Conservation (phyloP, 805 yeast genomes). For the Saccharomycopsis selenospora region DNA sequence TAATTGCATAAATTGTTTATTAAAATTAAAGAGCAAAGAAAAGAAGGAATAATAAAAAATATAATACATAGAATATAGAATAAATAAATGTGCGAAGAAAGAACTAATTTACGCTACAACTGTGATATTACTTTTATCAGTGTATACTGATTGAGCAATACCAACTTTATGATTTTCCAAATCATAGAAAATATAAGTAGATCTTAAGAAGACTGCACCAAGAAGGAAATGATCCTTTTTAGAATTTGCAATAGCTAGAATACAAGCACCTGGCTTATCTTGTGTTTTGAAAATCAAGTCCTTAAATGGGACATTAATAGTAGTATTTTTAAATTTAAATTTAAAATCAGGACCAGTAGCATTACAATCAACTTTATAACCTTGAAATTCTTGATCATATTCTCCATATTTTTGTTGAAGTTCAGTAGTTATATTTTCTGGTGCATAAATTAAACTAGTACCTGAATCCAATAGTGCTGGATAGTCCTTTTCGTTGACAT, state of each 20-base stretch:
- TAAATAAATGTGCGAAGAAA: too few relatives aligned
- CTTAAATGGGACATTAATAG: background rate
- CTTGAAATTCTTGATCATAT: background rate
- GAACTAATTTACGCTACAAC: background rate
- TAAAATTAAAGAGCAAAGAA: too few relatives aligned
- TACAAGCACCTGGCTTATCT: background rate
- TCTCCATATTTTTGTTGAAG: background rate
- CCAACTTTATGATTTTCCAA: constrained; percentile 29
- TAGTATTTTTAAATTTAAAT: background rate
- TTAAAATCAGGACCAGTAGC: constrained; percentile 4
- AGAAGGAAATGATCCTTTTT: constrained; percentile 25
- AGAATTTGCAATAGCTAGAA: background rate
- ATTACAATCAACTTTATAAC: background rate
- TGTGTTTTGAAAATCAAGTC: constrained; percentile 23
- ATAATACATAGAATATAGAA: too few relatives aligned
- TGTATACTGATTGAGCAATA: constrained; percentile 28
- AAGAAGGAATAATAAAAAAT: too few relatives aligned
- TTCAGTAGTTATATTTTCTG: background rate
- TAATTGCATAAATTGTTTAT: too few relatives aligned
- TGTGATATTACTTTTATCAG: constrained; percentile 6
- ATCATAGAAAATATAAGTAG: constrained; percentile 35
- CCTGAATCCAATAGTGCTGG: constrained; percentile 13
- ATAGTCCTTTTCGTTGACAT: constrained; percentile 1
- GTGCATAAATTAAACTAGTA: background rate
- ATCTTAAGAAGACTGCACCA: constrained; percentile 35